A percentile compares a stretch with the other conserved stretches of the same genome.
Conservation (phyloP, 306 rosid genomes). For the Fragaria nilgerrensis region DNA sequence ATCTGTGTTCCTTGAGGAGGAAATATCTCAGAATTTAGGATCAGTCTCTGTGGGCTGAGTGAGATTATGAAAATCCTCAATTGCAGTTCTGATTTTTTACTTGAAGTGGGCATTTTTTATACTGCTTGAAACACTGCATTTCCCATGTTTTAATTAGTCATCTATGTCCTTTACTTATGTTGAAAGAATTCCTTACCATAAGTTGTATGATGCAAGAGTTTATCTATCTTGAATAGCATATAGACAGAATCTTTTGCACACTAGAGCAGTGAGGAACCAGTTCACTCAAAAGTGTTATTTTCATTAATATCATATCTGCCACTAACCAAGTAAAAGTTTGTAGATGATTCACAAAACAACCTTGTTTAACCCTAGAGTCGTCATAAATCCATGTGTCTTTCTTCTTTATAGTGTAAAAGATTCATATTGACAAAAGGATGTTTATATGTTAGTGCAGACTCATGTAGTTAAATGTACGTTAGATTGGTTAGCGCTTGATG, state of each 20-base stretch:
- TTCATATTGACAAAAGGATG: neutral
- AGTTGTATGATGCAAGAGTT: neutral
- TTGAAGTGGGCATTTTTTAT: neutral
- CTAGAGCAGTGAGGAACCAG: neutral
- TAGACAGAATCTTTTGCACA: neutral
- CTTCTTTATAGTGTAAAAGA: neutral
- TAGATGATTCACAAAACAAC: neutral
- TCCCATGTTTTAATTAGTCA: neutral
- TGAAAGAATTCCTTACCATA: neutral
- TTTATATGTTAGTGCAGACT: neutral
- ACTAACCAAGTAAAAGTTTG: too few species aligned
- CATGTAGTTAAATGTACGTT: neutral
- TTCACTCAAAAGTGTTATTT: neutral
- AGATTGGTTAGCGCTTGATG: neutral
- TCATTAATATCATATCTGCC: neutral
- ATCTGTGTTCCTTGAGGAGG: neutral
- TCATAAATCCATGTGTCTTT: neutral
- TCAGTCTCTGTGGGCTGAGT: neutral
- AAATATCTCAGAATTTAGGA: neutral
- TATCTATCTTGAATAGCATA: neutral
- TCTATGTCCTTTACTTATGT: neutral
- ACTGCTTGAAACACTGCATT: neutral
- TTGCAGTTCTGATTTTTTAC: neutral
- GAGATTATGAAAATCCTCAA: neutral
- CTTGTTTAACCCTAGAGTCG: neutral